Evolutionary conservation across 2,329 filamentous ascomycete genomes (phyloP), one percentile per base, ranked within the genome.

Genomic region (Aspergillus phoenicis): DNA sequence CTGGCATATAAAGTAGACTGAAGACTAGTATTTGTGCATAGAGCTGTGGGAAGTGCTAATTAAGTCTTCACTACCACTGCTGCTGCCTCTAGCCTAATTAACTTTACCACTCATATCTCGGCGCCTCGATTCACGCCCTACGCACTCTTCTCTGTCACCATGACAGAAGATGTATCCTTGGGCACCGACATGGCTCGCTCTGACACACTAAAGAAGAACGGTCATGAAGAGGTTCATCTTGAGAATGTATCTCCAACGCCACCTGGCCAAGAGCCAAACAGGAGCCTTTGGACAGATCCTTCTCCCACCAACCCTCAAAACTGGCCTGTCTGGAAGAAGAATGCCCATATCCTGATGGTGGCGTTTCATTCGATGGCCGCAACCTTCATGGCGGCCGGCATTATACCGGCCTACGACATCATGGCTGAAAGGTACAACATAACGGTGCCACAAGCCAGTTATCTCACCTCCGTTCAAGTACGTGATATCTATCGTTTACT

Each of bases 331-430:
- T 67, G 66, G 68, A 72, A 71, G 63, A 72, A 85, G 75, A 71
- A 80, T 15, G 60, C 75, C 53, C 84, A 86, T 61, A 75, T 87
- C 2, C 57, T 81, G 8, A 78, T 85, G 60, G 81, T 87, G 8
- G 81, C 83, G 2, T 83, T 84, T 64, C 83, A 85, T 61, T 81
- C 82, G 20, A 81, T 82, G 73, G 84, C 84, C 77, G 77, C 79
- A 17, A 82, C 81, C 2, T 84, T 85, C 65, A 82, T 77, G 11
- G 82, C 83, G 1, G 77, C 82, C 0, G 74, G 79, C 2, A 84
- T 86, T 62, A 81, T 83, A 58, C 80, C 82, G 1, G 83, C 81
- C 3, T 86, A 82, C 67, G 79, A 81, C 26, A 72, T 75, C 15
- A 85, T 87, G 39, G 79, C 83, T 3, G 72, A 76, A 52, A 81